phyloP scores from a whole-genome alignment of 257 asterid genomes.

The Linaria vulgaris region DNA sequence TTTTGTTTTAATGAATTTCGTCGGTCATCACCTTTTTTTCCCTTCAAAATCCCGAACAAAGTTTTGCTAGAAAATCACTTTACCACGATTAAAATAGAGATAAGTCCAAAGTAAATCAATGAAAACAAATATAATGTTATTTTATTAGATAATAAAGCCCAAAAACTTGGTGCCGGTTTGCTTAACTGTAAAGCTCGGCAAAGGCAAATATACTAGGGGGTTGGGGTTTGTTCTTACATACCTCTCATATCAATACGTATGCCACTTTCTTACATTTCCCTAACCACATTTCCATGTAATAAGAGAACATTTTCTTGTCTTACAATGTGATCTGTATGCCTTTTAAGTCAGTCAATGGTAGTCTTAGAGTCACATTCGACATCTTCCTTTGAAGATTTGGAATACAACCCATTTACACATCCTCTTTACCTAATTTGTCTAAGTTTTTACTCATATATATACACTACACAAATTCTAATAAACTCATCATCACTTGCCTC shows the following conservation, averaged over 20 bases:
- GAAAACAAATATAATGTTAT: no score
- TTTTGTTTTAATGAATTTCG: no score
- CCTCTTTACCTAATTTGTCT: conserved; percentile 38
- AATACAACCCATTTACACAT: conserved; percentile 27
- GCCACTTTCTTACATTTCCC: not conserved
- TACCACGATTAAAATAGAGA: no score
- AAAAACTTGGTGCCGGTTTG: conserved; percentile 1
- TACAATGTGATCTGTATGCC: conserved; percentile 30
- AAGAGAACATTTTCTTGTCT: conserved; percentile 20
- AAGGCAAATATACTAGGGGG: conserved; percentile 15
- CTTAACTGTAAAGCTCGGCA: conserved; percentile 34
- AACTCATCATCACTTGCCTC: conserved; percentile 13
- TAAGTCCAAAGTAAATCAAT: no score
- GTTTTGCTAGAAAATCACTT: no score
- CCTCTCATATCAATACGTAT: conserved; percentile 17
- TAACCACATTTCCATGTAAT: not conserved
- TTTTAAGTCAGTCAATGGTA: conserved; percentile 39
- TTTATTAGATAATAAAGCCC: no score
- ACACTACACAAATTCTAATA: not conserved
- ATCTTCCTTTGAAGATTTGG: conserved; percentile 52
- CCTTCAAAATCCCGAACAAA: no score
- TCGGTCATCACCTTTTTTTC: no score
- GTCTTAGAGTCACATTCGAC: conserved; percentile 33
- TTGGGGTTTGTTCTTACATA: conserved; percentile 19
- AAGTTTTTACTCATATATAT: conserved; percentile 27